Conservation (phyloP, 2,329 filamentous ascomycete genomes). For the Pleoardoris graminearum region DNA sequence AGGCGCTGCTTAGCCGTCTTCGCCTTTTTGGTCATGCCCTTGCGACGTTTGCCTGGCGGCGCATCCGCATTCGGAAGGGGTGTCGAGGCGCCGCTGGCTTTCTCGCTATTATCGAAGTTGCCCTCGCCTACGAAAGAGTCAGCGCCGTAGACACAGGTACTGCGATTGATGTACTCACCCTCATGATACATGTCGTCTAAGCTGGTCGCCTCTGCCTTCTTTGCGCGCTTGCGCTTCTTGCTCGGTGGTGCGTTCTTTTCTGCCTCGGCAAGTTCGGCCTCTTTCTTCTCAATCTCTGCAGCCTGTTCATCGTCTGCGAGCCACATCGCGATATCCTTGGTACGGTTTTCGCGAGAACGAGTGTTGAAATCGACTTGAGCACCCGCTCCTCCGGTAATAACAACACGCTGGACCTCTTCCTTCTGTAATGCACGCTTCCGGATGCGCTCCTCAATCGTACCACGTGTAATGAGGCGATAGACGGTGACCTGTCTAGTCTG, state of each 20-base stretch:
- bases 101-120: slow-evolving; percentile 88
- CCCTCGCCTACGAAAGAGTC: slow-evolving; percentile 73
- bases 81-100: slow-evolving; percentile 83
- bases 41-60: slow-evolving; percentile 55
- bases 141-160: slow-evolving; percentile 8
- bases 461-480: slow-evolving; percentile 93
- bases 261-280: slow-evolving; percentile 76
- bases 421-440: slow-evolving; percentile 96
- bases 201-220: slow-evolving; percentile 60
- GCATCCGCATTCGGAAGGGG: slow-evolving; percentile 61
- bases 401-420: slow-evolving; percentile 96
- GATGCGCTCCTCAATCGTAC: slow-evolving; percentile 97
- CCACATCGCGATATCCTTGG: slow-evolving; percentile 99
- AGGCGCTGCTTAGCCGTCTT: slow-evolving; percentile 56
- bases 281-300: slow-evolving; percentile 88
- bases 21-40: slow-evolving; percentile 54
- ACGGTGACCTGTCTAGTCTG: slow-evolving; percentile 96
- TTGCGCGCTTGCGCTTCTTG: slow-evolving; percentile 64
- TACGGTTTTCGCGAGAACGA: slow-evolving; percentile 84
- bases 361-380: slow-evolving; percentile 96
- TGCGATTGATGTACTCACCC: slow-evolving; percentile 64
- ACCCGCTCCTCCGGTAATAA: slow-evolving; percentile 83
- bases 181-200: slow-evolving; percentile 99
- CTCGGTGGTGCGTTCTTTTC: slow-evolving; percentile 55
- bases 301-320: slow-evolving; percentile 96